Evolutionary conservation across 495 filamentous ascomycete genomes (phyloP).

Genomic region (Apodospora peruviana): DNA sequence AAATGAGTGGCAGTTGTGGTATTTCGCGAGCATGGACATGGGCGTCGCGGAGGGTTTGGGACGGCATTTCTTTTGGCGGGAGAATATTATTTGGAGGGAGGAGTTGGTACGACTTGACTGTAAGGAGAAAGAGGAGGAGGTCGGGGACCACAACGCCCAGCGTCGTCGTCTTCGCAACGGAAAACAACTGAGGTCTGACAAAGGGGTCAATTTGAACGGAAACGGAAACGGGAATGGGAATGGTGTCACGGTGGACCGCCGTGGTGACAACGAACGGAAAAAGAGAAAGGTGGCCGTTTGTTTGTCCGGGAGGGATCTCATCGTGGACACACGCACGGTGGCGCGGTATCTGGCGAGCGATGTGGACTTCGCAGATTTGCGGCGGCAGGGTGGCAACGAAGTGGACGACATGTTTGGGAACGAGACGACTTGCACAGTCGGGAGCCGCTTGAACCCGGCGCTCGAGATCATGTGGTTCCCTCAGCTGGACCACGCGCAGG

Average conservation of each 20-base stretch:
- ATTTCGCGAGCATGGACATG: conserved; percentile 61
- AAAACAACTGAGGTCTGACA: too few relatives aligned
- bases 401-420: conserved; percentile 2
- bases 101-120: conserved; percentile 39
- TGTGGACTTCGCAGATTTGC: conserved; percentile 15
- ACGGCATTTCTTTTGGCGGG: conserved; percentile 62
- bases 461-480: conserved; percentile 59
- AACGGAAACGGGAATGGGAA: too few relatives aligned
- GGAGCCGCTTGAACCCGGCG: conserved; percentile 40
- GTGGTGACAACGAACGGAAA: too few relatives aligned
- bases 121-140: too few relatives aligned
- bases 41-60: conserved; percentile 54
- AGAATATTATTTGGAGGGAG: conserved; percentile 63
- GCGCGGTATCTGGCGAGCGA: conserved; percentile 49
- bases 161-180: too few relatives aligned
- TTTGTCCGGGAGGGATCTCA: conserved; percentile 56
- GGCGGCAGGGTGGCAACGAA: conserved; percentile 5
- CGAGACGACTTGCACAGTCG: not conserved
- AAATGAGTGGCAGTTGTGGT: conserved; percentile 62
- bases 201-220: too few relatives aligned
- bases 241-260: too few relatives aligned
- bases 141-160: too few relatives aligned
- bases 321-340: conserved; percentile 55
- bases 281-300: conserved; percentile 46
- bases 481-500: conserved; percentile 61